These are phyloP conservation scores for Arachis hypogaea DNA, from an alignment of 306 rosid species.

Conservation along the genomic window DNA sequence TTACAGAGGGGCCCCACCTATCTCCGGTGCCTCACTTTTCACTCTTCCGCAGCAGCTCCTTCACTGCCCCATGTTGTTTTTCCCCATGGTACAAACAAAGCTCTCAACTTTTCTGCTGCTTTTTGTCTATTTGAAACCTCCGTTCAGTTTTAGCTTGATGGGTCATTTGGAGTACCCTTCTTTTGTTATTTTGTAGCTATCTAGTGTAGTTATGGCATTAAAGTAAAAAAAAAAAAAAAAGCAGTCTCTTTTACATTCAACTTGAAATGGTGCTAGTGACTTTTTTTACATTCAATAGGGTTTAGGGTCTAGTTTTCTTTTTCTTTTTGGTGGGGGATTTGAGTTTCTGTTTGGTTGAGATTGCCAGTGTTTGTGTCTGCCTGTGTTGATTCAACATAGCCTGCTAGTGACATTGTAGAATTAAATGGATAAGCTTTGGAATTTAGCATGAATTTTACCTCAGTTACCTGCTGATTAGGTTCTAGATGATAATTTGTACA, in stretches of 20 bases:
- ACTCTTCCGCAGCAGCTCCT: constrained; percentile 31
- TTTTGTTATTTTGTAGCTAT: background rate
- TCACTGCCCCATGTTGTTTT: constrained; percentile 34
- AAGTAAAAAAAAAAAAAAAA: background rate
- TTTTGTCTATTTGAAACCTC: background rate
- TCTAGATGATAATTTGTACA: constrained; percentile 14
- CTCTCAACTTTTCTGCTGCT: background rate
- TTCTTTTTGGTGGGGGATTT: too few relatives aligned
- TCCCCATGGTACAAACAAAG: constrained; percentile 42
- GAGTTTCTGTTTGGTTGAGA: too few relatives aligned
- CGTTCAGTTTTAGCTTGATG: constrained; percentile 11
- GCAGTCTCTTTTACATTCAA: background rate
- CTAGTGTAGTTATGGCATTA: background rate
- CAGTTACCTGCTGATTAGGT: constrained; percentile 8
- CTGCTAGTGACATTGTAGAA: too few relatives aligned
- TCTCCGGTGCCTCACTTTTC: constrained; percentile 47
- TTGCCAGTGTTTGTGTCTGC: too few relatives aligned
- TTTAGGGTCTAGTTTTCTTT: too few relatives aligned
- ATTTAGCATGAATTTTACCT: constrained; percentile 20
- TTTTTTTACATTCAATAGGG: too few relatives aligned
- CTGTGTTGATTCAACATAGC: too few relatives aligned
- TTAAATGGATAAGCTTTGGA: too few relatives aligned
- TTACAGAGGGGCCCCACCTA: constrained; percentile 35
- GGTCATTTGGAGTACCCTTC: background rate
- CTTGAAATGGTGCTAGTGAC: too few relatives aligned